Evolutionary conservation across 2,329 filamentous ascomycete species (phyloP), one percentile per base, ranked within the genome.

Genomic region (Aspergillus tubingensis): DNA sequence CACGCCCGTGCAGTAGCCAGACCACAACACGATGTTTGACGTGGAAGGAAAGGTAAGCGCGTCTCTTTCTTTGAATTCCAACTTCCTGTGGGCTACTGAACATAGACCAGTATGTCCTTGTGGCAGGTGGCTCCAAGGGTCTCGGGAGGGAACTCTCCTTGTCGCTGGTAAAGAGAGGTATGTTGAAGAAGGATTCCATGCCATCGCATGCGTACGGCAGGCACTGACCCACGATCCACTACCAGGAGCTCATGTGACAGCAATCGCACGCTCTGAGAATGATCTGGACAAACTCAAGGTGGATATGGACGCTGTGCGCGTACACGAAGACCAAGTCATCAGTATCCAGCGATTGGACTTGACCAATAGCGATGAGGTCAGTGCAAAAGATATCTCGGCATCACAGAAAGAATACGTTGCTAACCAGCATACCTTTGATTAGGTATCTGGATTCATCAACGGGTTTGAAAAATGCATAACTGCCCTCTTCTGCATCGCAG

Each of bases 401-500:
- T 27, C 25, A 27, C 8, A 27, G 2, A 27, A 27, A 27, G 25
- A 27, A 27, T n/a, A n/a, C n/a, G n/a, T 27, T 27, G 8, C 7
- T 27, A 2, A 27, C 25, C 25, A 27, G 25, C 8, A 7, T 27
- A 27, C 8, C 2, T 27, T 2, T 27, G 6, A 27, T 7, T 7
- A 44, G 41, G 41, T 44, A 1, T 21, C 17, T 5, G 19, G 19
- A 11, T 44, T 44, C 2, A n/a, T 44, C 17, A 5, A 44, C 5
- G n/a, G 8, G 8, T 21, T 44, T 5, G 17, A 11, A 21, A 44
- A 44, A 10, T 3, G 19, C 2, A 44, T 44, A 19, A 19, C 17
- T n/a, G 17, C 41, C 38, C 64, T 67, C 19, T 58, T 65, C 47
- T 67, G 65, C 52, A 55, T 58, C 13, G 65, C 65, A 3, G 67